phyloP scores from a whole-genome alignment of 306 rosid genomes.

The Coriaria nepalensis region DNA sequence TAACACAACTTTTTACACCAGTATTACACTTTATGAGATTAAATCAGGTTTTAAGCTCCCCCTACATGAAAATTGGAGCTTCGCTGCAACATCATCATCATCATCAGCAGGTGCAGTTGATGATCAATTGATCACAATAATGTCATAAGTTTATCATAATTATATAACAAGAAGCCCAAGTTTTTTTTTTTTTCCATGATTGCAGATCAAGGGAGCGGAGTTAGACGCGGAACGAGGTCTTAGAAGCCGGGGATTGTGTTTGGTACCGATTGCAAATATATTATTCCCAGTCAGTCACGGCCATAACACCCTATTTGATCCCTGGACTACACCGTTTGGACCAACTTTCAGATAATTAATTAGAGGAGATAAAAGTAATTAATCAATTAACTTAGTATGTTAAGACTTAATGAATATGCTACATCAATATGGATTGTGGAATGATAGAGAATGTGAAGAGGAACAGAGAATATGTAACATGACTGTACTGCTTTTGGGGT shows the following conservation, averaged over 20 bases:
- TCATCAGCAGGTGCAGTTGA: conserved; percentile 46
- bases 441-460: no score
- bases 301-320: conserved; percentile 61
- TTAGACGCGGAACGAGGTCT: conserved; percentile 61
- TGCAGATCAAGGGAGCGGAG: no score
- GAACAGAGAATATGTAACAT: no score
- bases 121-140: not conserved
- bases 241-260: conserved; percentile 82
- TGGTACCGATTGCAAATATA: conserved; percentile 80
- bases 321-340: conserved; percentile 92
- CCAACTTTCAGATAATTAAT: conserved; percentile 54
- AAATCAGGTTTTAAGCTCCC: conserved; percentile 64
- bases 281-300: conserved; percentile 79
- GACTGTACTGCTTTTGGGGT: no score
- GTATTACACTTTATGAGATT: not conserved
- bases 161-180: no score
- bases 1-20: no score
- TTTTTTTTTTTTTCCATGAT: no score
- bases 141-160: no score
- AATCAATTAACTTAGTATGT: no score
- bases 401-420: no score
- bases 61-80: conserved; percentile 93
- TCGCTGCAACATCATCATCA: conserved; percentile 56
- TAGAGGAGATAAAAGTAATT: conserved; percentile 1
- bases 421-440: no score